Base-by-base conservation (phyloP, 176 grass and related monocot genomes). In the Coix lacrymajobi region DNA sequence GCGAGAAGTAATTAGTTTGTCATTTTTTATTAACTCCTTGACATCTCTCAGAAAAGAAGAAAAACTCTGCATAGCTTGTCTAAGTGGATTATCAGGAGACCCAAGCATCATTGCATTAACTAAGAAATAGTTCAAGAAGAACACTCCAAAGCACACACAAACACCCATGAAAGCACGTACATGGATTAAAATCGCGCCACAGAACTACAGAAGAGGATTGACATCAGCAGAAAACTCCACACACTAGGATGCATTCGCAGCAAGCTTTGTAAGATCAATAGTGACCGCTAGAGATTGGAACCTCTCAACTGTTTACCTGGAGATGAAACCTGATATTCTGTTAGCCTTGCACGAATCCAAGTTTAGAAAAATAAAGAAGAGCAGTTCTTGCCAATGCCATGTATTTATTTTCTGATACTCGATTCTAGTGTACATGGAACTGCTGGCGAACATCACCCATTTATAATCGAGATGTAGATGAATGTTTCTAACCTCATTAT, bases 351-450 rank as follows among this genome's bases (percentile, higher is more conserved):
- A 81, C 1, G 7, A 58, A 54, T 66, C 41, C 45, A 76, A 37
- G 22, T 54, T 80, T 24, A 62, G 16, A 38, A 17, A 52, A 79
- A 33, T 31, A 72, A 51, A 25, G 43, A 48, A 79, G 22, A 72
- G 66, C 20, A 66, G 54, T 49, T 37, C 16, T 82, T 71, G 54
- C n/a, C 71, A 82, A 48, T 76, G 62, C 38, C 62, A 81, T 69
- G 16, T 70, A 46, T 70, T 71, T 70, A 46, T 70, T 71, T 32
- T 78, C 74, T 24, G 31, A 71, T 51, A 5, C 36, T 32, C 24
- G 41, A 77, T 37, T 82, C 79, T 88, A 70, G 39, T 33, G 34
- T 73, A 58, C 71, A 48, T 69, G 36, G 13, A 66, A 52, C 52
- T 40, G 37, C 73, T 83, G 40, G 16, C 13, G 76, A 25, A 34